Evolutionary conservation across 2,329 filamentous ascomycete species (phyloP).

Genomic region (Penicillium griseofulvum): DNA sequence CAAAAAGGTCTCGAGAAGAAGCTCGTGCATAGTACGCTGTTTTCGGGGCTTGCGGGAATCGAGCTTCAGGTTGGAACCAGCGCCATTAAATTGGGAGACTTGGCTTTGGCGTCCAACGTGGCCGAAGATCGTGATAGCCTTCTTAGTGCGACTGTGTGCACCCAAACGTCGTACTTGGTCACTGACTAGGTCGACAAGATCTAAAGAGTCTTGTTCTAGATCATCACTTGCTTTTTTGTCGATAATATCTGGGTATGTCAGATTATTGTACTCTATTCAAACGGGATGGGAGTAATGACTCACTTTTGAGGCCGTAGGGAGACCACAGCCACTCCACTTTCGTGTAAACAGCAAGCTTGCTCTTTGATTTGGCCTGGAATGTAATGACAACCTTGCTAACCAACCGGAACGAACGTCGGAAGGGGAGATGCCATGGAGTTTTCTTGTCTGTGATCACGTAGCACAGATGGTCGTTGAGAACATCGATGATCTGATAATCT

Average conservation of each 20-base stretch:
- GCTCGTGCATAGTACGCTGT: conserved; percentile 60
- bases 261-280: conserved; percentile 5
- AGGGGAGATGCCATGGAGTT: conserved; percentile 79
- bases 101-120: conserved; percentile 47
- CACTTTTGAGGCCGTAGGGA: conserved; percentile 51
- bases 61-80: conserved; percentile 32
- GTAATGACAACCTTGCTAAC: conserved; percentile 92
- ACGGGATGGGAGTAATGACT: conserved; percentile 15
- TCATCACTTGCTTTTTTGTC: conserved; percentile 71
- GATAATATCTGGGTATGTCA: conserved; percentile 46
- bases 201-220: conserved; percentile 48
- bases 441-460: conserved; percentile 65
- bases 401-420: conserved; percentile 73
- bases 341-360: conserved; percentile 84
- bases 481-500: conserved; percentile 84
- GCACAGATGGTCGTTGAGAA: conserved; percentile 72
- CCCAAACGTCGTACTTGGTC: conserved; percentile 50
- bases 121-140: conserved; percentile 49
- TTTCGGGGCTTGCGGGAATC: conserved; percentile 57
- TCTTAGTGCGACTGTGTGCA: conserved; percentile 48
- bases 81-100: conserved; percentile 38
- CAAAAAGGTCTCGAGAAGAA: conserved; percentile 69
- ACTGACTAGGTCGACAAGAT: conserved; percentile 50
- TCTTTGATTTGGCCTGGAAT: conserved; percentile 85
- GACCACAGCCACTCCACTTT: conserved; percentile 81